Evolutionary conservation across 805 yeast genomes (phyloP).

Genomic region (Suhomyces pyralidae): DNA sequence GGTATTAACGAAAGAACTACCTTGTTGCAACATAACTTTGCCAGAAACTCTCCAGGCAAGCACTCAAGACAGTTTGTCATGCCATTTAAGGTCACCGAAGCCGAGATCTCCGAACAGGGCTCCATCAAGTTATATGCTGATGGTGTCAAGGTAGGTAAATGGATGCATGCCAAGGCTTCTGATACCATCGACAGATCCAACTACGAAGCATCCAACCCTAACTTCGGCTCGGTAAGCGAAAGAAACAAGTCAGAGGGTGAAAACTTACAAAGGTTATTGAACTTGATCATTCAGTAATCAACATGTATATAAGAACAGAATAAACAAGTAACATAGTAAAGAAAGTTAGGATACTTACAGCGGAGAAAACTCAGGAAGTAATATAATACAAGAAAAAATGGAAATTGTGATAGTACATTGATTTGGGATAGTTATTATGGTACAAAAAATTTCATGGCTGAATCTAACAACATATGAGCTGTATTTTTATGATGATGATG

Average conservation of each 20-base stretch:
- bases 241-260: conserved; percentile 32
- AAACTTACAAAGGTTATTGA: conserved; percentile 24
- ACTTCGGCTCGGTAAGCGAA: conserved; percentile 30
- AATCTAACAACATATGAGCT: too few relatives aligned
- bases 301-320: neutral
- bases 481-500: too few relatives aligned
- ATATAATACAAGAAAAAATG: too few relatives aligned
- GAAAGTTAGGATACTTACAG: too few relatives aligned
- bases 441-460: too few relatives aligned
- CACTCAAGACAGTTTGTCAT: conserved; percentile 42
- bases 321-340: too few relatives aligned
- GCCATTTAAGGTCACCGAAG: conserved; percentile 42
- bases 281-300: conserved; percentile 17
- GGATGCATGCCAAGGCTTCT: conserved; percentile 32
- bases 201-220: conserved; percentile 32
- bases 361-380: too few relatives aligned
- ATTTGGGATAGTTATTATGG: too few relatives aligned
- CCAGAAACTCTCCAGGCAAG: conserved; percentile 36
- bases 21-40: conserved; percentile 33
- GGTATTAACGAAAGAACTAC: conserved; percentile 30
- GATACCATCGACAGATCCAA: conserved; percentile 18
- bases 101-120: conserved; percentile 38
- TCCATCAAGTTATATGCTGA: conserved; percentile 37
- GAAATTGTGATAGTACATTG: too few relatives aligned
- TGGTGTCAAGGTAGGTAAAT: conserved; percentile 39